phyloP scores from a whole-genome alignment of 208 protist species.

The Vickermania spadyakhi region DNA sequence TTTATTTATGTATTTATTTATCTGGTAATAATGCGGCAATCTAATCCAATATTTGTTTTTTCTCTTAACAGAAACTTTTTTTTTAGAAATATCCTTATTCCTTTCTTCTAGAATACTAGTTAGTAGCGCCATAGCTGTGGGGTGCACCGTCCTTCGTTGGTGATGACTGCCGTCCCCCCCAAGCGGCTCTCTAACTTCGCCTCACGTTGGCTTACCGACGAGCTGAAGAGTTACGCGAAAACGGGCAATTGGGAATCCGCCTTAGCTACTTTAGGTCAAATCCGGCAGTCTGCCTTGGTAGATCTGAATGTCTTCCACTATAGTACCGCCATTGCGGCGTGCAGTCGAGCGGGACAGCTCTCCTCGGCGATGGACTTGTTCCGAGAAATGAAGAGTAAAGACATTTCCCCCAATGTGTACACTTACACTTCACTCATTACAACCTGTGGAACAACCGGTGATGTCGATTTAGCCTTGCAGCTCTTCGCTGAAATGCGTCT shows the following conservation, averaged over 20 bases:
- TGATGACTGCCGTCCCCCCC: constrained; percentile 59
- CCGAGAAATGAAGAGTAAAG: constrained; percentile 52
- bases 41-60: too few relatives aligned
- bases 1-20: too few relatives aligned
- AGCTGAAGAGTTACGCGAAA: constrained; percentile 60
- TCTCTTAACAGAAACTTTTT: too few relatives aligned
- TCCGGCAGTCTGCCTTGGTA: constrained; percentile 60
- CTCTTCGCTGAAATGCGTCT: constrained; percentile 35
- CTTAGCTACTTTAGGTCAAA: constrained; percentile 43
- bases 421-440: constrained; percentile 63
- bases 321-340: constrained; percentile 77
- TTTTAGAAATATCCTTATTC: not conserved
- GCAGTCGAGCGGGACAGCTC: constrained; percentile 59
- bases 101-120: constrained; percentile 2
- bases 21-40: too few relatives aligned
- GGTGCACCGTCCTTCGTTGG: not conserved
- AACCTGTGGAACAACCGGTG: constrained; percentile 21
- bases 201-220: constrained; percentile 79
- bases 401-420: constrained; percentile 79
- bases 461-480: constrained; percentile 19
- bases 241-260: constrained; percentile 77
- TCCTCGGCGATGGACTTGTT: constrained; percentile 54
- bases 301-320: constrained; percentile 86
- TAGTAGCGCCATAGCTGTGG: too few relatives aligned
- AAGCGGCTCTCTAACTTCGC: constrained; percentile 55